Percentiles rank a stretch among this genome's conserved stretches.
phyloP scores from a whole-genome alignment of 2,329 filamentous ascomycete species.

The Dryadomyces quercus-mongolicae region DNA sequence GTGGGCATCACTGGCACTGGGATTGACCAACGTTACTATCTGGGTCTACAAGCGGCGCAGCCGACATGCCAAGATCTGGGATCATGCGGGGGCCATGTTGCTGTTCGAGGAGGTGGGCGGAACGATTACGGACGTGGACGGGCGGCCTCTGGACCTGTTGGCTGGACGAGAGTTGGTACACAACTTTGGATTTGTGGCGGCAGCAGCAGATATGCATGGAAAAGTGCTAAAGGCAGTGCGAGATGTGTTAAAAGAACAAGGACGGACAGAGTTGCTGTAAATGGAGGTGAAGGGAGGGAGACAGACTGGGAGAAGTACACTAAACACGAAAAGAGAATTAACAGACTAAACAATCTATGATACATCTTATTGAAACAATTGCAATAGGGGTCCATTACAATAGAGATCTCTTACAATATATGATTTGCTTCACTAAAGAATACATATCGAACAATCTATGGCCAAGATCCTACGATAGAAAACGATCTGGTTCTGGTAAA shows the following conservation, averaged over 20 bases:
- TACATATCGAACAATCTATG: too few species aligned
- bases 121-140: constrained; percentile 40
- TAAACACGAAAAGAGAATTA: too few species aligned
- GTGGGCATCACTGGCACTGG: constrained; percentile 40
- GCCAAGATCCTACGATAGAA: too few species aligned
- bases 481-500: too few species aligned
- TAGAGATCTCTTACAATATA: too few species aligned
- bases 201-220: constrained; percentile 30
- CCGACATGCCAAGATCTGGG: constrained; percentile 43
- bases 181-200: constrained; percentile 46
- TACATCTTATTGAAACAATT: too few species aligned
- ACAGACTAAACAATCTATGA: too few species aligned
- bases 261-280: not conserved
- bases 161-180: constrained; percentile 33
- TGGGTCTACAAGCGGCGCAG: constrained; percentile 41
- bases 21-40: constrained; percentile 39
- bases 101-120: constrained; percentile 46
- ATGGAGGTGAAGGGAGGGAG: too few species aligned
- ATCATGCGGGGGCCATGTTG: constrained; percentile 48
- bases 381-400: too few species aligned
- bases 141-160: constrained; percentile 34
- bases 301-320: too few species aligned
- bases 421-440: too few species aligned
- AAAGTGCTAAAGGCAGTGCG: constrained; percentile 24
- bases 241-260: constrained; percentile 8